phyloP scores from a whole-genome alignment of 2,329 filamentous ascomycete genomes.

The Phoma sp. region DNA sequence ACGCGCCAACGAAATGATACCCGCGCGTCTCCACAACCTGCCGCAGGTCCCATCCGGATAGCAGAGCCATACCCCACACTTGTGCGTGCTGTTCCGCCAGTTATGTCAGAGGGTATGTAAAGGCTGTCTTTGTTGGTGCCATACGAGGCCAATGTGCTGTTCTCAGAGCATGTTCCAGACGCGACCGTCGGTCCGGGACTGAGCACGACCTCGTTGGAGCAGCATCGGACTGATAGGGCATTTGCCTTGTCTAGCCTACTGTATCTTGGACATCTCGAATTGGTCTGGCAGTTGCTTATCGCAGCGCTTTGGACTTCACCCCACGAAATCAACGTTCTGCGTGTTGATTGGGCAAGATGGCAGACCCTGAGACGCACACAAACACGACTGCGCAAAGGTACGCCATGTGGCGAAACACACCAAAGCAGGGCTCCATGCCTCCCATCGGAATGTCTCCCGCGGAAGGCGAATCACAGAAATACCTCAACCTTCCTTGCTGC shows the following conservation, averaged over 20 bases:
- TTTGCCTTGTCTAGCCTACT: conserved; percentile 10
- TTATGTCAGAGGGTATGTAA: conserved; percentile 29
- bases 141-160: not conserved
- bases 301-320: conserved; percentile 25
- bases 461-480: conserved; percentile 17
- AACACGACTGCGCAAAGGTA: conserved; percentile 9
- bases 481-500: conserved; percentile 5
- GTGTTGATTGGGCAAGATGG: conserved; percentile 23
- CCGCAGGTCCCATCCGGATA: conserved; percentile 16
- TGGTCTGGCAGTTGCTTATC: conserved; percentile 27
- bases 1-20: conserved; percentile 6
- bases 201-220: conserved; percentile 6
- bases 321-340: conserved; percentile 22
- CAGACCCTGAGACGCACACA: conserved; percentile 18
- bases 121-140: not conserved
- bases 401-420: conserved; percentile 16
- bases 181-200: conserved; percentile 8
- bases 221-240: conserved; percentile 11
- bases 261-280: conserved; percentile 10
- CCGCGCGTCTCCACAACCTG: conserved; percentile 21
- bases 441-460: conserved; percentile 15
- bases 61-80: conserved; percentile 25
- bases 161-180: conserved; percentile 7
- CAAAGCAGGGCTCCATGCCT: conserved; percentile 11
- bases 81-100: conserved; percentile 16